Evolutionary conservation across 2,329 filamentous ascomycete species (phyloP).

Genomic region (Cordyceps farinosa): DNA sequence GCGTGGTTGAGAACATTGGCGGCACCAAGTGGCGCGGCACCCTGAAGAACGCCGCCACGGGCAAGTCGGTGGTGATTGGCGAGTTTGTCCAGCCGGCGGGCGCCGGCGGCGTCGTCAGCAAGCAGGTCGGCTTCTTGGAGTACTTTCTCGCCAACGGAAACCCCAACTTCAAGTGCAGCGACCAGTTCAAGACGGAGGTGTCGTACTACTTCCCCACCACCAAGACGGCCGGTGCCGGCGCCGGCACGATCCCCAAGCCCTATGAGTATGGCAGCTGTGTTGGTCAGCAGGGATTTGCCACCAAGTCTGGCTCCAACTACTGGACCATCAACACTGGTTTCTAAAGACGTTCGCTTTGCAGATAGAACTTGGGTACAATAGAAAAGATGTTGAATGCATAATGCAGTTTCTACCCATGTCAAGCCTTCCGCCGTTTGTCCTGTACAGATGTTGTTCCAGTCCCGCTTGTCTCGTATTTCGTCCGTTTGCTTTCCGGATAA

Average conservation of each 20-base stretch:
- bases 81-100: slow-evolving; percentile 22
- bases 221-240: slow-evolving; percentile 18
- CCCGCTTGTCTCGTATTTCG: too few species aligned
- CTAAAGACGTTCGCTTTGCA: neutral
- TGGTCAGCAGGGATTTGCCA: slow-evolving; percentile 16
- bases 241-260: slow-evolving; percentile 18
- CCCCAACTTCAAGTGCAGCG: slow-evolving; percentile 18
- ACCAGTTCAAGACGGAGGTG: slow-evolving; percentile 21
- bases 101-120: slow-evolving; percentile 19
- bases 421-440: too few species aligned
- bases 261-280: slow-evolving; percentile 24
- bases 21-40: slow-evolving; percentile 25
- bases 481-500: too few species aligned
- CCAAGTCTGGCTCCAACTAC: neutral
- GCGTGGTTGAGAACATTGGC: slow-evolving; percentile 20
- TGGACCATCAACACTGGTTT: slow-evolving; percentile 13
- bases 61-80: slow-evolving; percentile 20
- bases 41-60: slow-evolving; percentile 20
- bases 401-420: too few species aligned
- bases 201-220: slow-evolving; percentile 20
- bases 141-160: slow-evolving; percentile 24
- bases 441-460: too few species aligned
- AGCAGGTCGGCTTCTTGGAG: slow-evolving; percentile 24
- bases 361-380: too few species aligned
- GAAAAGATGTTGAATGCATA: too few species aligned